Base-by-base conservation (phyloP, 192 early-diverging fungal species). In the Powellomyces hirtus region DNA sequence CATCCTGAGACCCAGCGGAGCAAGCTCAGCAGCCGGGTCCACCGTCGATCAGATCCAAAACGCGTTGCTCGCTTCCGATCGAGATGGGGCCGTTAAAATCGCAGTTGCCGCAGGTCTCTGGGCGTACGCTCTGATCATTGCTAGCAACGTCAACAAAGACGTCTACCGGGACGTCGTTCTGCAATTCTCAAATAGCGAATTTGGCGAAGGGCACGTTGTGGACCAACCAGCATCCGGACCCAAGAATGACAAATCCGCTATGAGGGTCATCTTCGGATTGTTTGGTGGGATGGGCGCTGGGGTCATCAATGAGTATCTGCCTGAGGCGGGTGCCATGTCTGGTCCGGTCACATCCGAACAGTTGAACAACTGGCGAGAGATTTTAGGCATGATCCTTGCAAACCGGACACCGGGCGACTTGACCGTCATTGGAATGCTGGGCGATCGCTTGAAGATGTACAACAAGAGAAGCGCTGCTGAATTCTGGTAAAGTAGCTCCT, bases 111-210 rank as follows among this genome's bases (percentile, higher is more conserved):
- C 56, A 38, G 72, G 73, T 4, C 57, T 95, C 38, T 99, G 97
- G 97, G 75, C 89, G 0, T 92, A 97, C 75, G 97, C 94, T 5
- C 81, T 97, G 22, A 85, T 96, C 8, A 89, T 99, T 72, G 88
- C 90, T 34, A 95, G 91, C 66, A 89, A 91, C 63, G 88, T 94
- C 4, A 89, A 91, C 64, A 89, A 91, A 67, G 89, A 90, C 29
- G 75, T 85, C 0, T 97, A 94, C 86, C 84, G 86, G 50, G 86
- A 90, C 8, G 91, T 93, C 0, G 85, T 96, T 42, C 77, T 76
- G 22, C 72, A 86, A 26, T 94, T 95, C 75, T 77, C 84, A 2
- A 78, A 81, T 49, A 75, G 77, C 45, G 73, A 89, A 64, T 71
- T 86, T 45, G 56, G 46, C 1, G 33, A 61, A 38, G 46, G 46